Evolutionary conservation across 176 grass and related monocot genomes (phyloP).

Genomic region (Puccinellia tenuiflora): DNA sequence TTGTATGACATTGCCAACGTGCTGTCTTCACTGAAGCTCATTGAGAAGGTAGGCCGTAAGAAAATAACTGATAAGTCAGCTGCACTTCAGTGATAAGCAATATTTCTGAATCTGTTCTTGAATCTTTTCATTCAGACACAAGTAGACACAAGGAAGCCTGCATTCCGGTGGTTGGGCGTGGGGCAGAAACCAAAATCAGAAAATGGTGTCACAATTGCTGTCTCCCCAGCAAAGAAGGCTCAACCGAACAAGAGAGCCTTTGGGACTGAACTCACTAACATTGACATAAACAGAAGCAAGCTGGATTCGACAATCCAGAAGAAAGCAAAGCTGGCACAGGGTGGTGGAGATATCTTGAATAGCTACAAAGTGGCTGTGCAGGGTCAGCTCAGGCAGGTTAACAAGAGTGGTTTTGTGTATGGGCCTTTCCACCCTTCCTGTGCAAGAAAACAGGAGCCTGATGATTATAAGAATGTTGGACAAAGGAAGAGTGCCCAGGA

Average conservation of each 20-base stretch:
- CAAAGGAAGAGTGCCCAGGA: conserved; percentile 38
- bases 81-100: background rate
- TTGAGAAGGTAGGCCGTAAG: conserved; percentile 56
- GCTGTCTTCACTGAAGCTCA: conserved; percentile 70
- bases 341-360: conserved; percentile 40
- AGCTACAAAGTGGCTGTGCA: conserved; percentile 42
- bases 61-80: background rate
- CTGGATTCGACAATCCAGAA: conserved; percentile 34
- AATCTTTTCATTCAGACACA: conserved; percentile 54
- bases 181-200: conserved; percentile 25
- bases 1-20: conserved; percentile 94
- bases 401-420: conserved; percentile 61
- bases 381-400: conserved; percentile 28
- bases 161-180: conserved; percentile 72
- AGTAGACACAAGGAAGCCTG: conserved; percentile 61
- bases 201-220: conserved; percentile 29
- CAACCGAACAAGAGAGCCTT: conserved; percentile 65
- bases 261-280: conserved; percentile 80
- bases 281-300: conserved; percentile 36
- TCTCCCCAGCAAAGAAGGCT: conserved; percentile 20
- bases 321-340: conserved; percentile 31
- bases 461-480: conserved; percentile 17
- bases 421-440: conserved; percentile 69
- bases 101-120: conserved; percentile 16
- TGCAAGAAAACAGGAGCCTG: conserved; percentile 36